Base-by-base conservation (phyloP, 2,329 filamentous ascomycete genomes). In the Lachnellula arida region DNA sequence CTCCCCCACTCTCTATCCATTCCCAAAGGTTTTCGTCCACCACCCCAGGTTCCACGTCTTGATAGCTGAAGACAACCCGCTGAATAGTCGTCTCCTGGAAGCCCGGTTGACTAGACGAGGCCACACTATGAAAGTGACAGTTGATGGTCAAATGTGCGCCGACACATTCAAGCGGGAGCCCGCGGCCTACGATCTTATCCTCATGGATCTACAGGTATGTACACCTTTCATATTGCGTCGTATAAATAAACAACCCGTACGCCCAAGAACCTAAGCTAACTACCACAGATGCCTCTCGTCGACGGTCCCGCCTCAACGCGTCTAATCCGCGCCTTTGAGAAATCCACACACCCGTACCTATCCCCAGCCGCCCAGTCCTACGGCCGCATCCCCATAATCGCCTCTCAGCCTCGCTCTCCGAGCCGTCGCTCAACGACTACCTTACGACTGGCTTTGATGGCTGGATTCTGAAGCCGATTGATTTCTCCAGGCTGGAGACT, bases 71-170 rank as follows among this genome's bases (percentile, higher is more conserved):
- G 89, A 93, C 69, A 93, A 93, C 65, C 79, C 81, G 5, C 86
- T 91, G 64, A 92, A 92, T 70, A 88, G 91, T 65, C 90, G 91
- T 70, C 87, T 91, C 55, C 74, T 93, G 48, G 78, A 85, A 54
- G 88, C 89, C 67, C 91, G 90, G 66, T 75, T 93, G 34, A 81
- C 79, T 66, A 89, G 88, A 71, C 85, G 90, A 55, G 84, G 85
- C 5, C 81, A 92, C 46, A 78, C 81, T 8, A 86, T 87, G 7
- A 87, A 91, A 63, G 81, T 88, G 47, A 88, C 87, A 1, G 75
- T 82, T 28, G 88, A 93, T 62, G 89, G 89, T 4, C 81, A 84
- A 8, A 87, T 91, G 72, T 91, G 88, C 66, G 89, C 84, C 1
- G 84, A 89, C 37, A 84, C 80, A 63, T 84, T 92, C 19, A 84